A percentile compares a stretch with the other conserved stretches of the same genome.
Conservation (phyloP, 345 rosid genomes). For the Lumnitzera racemosa region DNA sequence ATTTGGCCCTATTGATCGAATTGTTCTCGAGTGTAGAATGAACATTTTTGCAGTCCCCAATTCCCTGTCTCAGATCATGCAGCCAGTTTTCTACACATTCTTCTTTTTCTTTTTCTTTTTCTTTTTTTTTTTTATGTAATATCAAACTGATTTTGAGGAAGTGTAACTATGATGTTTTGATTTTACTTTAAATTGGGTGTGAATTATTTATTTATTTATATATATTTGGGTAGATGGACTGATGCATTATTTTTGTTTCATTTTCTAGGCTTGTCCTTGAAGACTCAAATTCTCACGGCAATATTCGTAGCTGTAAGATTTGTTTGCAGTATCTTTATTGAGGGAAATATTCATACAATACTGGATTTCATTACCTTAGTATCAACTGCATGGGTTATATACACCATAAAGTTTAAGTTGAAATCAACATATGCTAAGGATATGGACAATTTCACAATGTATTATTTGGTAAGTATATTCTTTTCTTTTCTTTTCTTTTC, state of each 20-base stretch:
- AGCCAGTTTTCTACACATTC: no score
- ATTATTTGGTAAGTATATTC: slow-evolving; percentile 38
- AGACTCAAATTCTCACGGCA: slow-evolving; percentile 69
- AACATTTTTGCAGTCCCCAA: no score
- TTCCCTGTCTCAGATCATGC: no score
- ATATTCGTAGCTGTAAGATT: slow-evolving; percentile 53
- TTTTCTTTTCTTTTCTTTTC: no score
- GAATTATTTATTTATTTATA: not conserved
- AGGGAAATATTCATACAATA: slow-evolving; percentile 49
- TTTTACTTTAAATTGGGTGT: no score
- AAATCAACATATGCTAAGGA: slow-evolving; percentile 57
- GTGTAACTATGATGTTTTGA: no score
- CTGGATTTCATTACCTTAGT: slow-evolving; percentile 52
- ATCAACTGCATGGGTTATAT: slow-evolving; percentile 63
- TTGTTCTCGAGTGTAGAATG: no score
- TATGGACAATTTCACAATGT: slow-evolving; percentile 46
- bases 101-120: no score
- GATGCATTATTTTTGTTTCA: not conserved
- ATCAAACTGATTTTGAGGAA: no score
- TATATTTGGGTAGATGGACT: not conserved
- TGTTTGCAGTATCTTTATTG: slow-evolving; percentile 32
- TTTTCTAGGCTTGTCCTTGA: slow-evolving; percentile 65
- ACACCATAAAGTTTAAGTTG: slow-evolving; percentile 65
- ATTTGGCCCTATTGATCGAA: no score
- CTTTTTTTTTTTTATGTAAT: no score